Evolutionary conservation across 768 basidiomycete genomes (phyloP).

Genomic region (Lactifluus echinatus): DNA sequence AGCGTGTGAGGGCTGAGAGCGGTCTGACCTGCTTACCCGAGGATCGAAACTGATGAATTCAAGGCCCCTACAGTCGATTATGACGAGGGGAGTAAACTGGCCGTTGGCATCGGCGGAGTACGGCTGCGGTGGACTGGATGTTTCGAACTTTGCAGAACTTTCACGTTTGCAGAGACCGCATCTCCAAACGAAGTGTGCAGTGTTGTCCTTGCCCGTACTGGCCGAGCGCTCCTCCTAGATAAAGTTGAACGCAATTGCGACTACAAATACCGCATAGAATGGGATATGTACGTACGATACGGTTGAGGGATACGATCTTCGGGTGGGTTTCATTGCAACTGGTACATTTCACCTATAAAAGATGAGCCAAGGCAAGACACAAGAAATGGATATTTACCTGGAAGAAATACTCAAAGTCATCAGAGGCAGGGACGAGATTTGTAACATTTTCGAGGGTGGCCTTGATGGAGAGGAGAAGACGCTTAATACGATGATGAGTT

Average conservation of each 20-base stretch:
- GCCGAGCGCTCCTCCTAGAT: constrained; percentile 56
- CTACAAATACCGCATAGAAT: neutral
- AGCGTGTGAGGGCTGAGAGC: neutral
- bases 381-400: constrained; percentile 34
- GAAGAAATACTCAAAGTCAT: constrained; percentile 77
- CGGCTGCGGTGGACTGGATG: constrained; percentile 37
- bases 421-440: constrained; percentile 50
- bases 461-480: constrained; percentile 57
- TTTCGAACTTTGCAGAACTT: constrained; percentile 72
- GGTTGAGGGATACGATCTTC: constrained; percentile 64
- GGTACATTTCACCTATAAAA: constrained; percentile 60
- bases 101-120: constrained; percentile 55
- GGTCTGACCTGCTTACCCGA: constrained; percentile 36
- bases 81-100: constrained; percentile 54
- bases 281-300: constrained; percentile 38
- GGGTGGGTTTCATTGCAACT: constrained; percentile 73
- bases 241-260: neutral
- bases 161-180: constrained; percentile 74
- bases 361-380: neutral
- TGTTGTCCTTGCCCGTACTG: constrained; percentile 56
- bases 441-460: constrained; percentile 79
- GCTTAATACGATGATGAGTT: constrained; percentile 31
- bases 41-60: constrained; percentile 78
- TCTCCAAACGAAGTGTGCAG: constrained; percentile 75
- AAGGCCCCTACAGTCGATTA: constrained; percentile 78